A percentile compares a stretch with the other conserved stretches of the same genome.
Conservation (phyloP, 345 rosid genomes). For the Reutealis trisperma region DNA sequence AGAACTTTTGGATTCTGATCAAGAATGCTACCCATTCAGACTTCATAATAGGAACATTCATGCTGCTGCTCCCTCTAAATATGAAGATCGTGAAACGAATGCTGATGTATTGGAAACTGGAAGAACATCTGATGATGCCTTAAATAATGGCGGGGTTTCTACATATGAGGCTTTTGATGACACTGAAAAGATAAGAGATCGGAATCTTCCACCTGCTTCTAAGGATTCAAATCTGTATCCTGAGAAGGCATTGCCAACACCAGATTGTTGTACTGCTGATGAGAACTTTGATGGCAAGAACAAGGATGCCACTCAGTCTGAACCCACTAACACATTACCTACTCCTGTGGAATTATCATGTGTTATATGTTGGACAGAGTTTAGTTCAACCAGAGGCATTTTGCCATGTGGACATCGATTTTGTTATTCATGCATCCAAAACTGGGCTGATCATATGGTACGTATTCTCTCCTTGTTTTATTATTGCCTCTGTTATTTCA, state of each 20-base stretch:
- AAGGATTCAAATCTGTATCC: conserved; percentile 6
- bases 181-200: conserved; percentile 37
- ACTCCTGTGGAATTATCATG: conserved; percentile 66
- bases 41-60: conserved; percentile 13
- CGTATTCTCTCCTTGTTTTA: conserved; percentile 19
- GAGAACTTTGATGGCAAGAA: conserved; percentile 24
- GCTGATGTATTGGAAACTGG: conserved; percentile 29
- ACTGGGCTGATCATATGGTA: conserved; percentile 86
- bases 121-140: conserved; percentile 39
- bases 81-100: conserved; percentile 20
- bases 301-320: conserved; percentile 28
- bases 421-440: conserved; percentile 85
- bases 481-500: not conserved
- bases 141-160: conserved; percentile 22
- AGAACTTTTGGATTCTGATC: conserved; percentile 44
- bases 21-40: conserved; percentile 31
- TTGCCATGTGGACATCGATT: conserved; percentile 94
- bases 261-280: conserved; percentile 25
- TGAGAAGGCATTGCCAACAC: conserved; percentile 21
- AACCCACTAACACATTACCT: conserved; percentile 25
- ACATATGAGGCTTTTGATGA: conserved; percentile 37
- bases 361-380: conserved; percentile 90
- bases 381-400: conserved; percentile 80
- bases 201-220: conserved; percentile 28
- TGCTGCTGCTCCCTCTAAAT: conserved; percentile 12